A percentile compares a stretch with the other conserved stretches of the same genome.
Conservation (phyloP, 352 stramenopile genomes). For the Globisporangium solare region DNA sequence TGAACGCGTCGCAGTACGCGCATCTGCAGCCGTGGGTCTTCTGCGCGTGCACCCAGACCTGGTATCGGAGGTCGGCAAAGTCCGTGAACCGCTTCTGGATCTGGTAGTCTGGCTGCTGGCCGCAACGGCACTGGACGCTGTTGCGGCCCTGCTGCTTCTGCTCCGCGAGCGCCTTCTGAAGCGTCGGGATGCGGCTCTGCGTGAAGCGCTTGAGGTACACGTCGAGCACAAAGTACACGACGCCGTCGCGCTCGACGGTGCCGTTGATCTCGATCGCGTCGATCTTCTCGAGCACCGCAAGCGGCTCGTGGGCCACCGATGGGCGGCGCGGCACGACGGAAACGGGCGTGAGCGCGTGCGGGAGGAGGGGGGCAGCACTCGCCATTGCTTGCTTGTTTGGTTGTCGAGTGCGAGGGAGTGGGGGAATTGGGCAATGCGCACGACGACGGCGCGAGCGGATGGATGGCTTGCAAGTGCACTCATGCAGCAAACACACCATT, state of each 20-base stretch:
- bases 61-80: conserved; percentile 33
- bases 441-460: too few species aligned
- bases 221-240: conserved; percentile 37
- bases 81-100: conserved; percentile 32
- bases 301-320: conserved; percentile 12
- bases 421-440: neutral
- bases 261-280: conserved; percentile 22
- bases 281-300: conserved; percentile 24
- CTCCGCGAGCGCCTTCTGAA: conserved; percentile 20
- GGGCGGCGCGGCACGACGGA: conserved; percentile 9
- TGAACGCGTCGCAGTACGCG: conserved; percentile 35
- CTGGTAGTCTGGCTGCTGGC: conserved; percentile 26
- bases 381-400: conserved; percentile 1
- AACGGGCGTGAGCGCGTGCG: conserved; percentile 9
- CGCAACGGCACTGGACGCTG: conserved; percentile 13
- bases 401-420: neutral
- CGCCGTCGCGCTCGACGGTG: conserved; percentile 17
- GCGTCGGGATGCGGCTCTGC: conserved; percentile 49
- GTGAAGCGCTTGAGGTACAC: conserved; percentile 54
- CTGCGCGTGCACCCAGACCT: conserved; percentile 28
- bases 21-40: conserved; percentile 22
- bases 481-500: neutral
- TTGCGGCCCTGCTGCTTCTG: neutral
- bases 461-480: too few species aligned
- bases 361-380: neutral